Evolutionary conservation across 768 basidiomycete species (phyloP).

Genomic region (Serendipita sp.): DNA sequence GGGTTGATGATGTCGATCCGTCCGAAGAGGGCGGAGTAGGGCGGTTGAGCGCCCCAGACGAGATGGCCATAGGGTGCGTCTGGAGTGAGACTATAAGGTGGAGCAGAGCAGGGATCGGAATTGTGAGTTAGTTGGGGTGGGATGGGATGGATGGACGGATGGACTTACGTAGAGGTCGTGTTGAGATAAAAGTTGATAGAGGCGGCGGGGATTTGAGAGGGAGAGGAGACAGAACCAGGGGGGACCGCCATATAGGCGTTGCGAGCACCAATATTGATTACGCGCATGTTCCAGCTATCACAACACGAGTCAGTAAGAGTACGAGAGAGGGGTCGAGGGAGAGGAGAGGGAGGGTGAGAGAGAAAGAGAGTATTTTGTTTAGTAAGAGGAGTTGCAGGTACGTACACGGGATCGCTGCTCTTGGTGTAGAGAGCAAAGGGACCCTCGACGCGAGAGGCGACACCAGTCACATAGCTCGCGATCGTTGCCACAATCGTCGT

Average conservation of each 20-base stretch:
- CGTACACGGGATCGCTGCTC: neutral
- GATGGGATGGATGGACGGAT: neutral
- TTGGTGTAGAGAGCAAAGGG: neutral
- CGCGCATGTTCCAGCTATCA: constrained; percentile 4
- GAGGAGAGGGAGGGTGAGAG: no score
- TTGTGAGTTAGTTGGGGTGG: neutral
- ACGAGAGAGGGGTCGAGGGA: neutral
- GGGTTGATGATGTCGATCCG: neutral
- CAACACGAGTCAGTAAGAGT: neutral
- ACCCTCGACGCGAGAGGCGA: neutral
- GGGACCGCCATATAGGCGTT: neutral
- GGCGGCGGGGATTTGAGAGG: neutral
- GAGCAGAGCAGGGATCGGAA: neutral
- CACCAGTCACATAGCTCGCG: neutral
- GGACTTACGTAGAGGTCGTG: neutral
- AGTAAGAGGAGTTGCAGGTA: no score
- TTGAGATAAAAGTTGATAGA: constrained; percentile 2
- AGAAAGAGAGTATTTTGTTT: no score
- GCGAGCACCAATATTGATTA: neutral
- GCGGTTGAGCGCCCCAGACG: neutral
- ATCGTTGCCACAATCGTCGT: no score
- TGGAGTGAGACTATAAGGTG: neutral
- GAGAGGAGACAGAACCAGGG: neutral
- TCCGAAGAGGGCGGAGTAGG: neutral
- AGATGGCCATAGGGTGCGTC: neutral